Conservation (phyloP, 352 stramenopile genomes). For the Elongisporangium prolatum region DNA sequence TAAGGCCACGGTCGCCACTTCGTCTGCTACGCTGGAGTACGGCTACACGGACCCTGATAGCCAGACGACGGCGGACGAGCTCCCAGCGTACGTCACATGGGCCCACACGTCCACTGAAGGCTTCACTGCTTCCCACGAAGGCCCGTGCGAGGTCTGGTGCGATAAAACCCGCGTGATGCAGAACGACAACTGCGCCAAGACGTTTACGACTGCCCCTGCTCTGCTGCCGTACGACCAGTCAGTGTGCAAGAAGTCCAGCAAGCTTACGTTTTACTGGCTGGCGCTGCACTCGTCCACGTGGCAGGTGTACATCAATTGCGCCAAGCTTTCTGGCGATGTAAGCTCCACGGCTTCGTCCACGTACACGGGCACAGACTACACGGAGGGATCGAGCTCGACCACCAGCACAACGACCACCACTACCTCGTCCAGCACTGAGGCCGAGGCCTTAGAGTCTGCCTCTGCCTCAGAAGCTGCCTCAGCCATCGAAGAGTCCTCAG, state of each 20-base stretch:
- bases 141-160: slow-evolving; percentile 29
- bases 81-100: slow-evolving; percentile 22
- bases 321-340: slow-evolving; percentile 9
- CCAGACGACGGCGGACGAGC: slow-evolving; percentile 8
- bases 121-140: slow-evolving; percentile 14
- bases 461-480: background rate
- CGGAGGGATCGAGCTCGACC: slow-evolving; percentile 11
- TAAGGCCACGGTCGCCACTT: slow-evolving; percentile 25
- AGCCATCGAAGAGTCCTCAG: background rate
- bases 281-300: slow-evolving; percentile 28
- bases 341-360: slow-evolving; percentile 9
- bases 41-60: slow-evolving; percentile 19
- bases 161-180: slow-evolving; percentile 33
- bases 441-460: background rate
- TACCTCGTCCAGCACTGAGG: background rate
- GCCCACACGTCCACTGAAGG: slow-evolving; percentile 19
- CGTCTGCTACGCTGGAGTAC: slow-evolving; percentile 11
- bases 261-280: slow-evolving; percentile 38
- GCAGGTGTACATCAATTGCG: slow-evolving; percentile 38
- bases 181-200: slow-evolving; percentile 29
- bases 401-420: slow-evolving; percentile 8
- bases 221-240: slow-evolving; percentile 18
- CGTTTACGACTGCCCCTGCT: slow-evolving; percentile 19
- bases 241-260: slow-evolving; percentile 19
- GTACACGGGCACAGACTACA: slow-evolving; percentile 2